Conservation (phyloP, 1,284 basidiomycete genomes). For the Cronartium ribicola region DNA sequence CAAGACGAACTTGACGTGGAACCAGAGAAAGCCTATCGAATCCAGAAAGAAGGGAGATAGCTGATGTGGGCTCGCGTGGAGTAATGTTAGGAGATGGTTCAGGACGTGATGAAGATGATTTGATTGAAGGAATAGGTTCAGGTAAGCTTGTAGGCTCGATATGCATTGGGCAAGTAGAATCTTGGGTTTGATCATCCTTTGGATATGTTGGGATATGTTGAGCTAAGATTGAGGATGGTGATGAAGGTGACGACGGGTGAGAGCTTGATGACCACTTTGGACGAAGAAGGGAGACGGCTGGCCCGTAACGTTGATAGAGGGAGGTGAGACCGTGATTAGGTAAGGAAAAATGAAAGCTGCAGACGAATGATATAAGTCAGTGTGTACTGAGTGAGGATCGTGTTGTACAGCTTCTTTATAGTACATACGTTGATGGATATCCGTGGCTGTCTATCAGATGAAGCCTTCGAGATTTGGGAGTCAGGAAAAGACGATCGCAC, state of each 20-base stretch:
- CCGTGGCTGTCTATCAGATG: conserved; percentile 30
- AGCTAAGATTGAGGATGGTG: neutral
- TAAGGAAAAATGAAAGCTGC: conserved; percentile 29
- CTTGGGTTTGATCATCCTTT: neutral
- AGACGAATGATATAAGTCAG: neutral
- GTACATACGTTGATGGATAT: conserved; percentile 30
- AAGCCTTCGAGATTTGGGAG: conserved; percentile 33
- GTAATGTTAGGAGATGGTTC: neutral
- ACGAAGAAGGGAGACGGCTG: conserved; percentile 24
- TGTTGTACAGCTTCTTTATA: neutral
- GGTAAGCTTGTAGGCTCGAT: neutral
- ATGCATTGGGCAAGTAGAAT: neutral
- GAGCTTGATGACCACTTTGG: conserved; percentile 21
- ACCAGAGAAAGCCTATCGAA: conserved; percentile 18
- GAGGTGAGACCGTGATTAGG: conserved; percentile 35
- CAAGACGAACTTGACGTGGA: conserved; percentile 30
- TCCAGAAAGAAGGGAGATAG: neutral
- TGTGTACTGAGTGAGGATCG: neutral
- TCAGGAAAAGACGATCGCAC: conserved; percentile 16
- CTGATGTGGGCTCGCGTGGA: neutral
- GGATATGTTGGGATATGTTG: neutral
- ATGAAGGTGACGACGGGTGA: neutral
- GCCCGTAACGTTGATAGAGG: conserved; percentile 16
- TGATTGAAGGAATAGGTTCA: neutral
- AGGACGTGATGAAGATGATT: too few species aligned